Conservation (phyloP, 768 basidiomycete genomes). For the Sporobolomyces phaffii region DNA sequence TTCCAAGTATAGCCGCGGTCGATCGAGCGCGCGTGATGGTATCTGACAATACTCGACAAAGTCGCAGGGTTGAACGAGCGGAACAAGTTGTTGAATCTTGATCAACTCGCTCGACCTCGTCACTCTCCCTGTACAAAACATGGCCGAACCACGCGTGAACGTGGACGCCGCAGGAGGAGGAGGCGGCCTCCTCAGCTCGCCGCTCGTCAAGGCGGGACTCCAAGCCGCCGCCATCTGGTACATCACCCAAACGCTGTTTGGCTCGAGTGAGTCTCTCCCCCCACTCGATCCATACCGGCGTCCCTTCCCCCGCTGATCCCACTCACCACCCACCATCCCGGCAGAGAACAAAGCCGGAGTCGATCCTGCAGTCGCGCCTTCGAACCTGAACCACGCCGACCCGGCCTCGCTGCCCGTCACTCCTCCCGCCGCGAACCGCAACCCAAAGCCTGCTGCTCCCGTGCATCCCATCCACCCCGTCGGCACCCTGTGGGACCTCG, state of each 20-base stretch:
- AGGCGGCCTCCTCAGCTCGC: conserved; percentile 1
- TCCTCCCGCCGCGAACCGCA: not conserved
- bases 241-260: conserved; percentile 1
- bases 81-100: too few relatives aligned
- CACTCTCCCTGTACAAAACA: too few relatives aligned
- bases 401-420: not conserved
- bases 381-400: not conserved
- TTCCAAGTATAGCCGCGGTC: too few relatives aligned
- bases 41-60: too few relatives aligned
- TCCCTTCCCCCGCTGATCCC: not conserved
- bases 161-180: not conserved
- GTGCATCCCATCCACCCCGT: not conserved
- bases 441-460: not conserved
- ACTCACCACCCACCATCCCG: not conserved
- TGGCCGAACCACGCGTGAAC: conserved; percentile 4
- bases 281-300: not conserved
- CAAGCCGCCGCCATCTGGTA: conserved; percentile 13
- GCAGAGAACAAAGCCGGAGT: not conserved
- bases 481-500: conserved; percentile 26
- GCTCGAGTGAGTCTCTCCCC: not conserved
- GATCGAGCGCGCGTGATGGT: too few relatives aligned
- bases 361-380: not conserved
- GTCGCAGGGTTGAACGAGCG: too few relatives aligned
- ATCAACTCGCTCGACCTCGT: too few relatives aligned
- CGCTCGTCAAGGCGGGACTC: not conserved